Base-by-base conservation (phyloP, 2,329 filamentous ascomycete species). In the Zasmidium cellare region DNA sequence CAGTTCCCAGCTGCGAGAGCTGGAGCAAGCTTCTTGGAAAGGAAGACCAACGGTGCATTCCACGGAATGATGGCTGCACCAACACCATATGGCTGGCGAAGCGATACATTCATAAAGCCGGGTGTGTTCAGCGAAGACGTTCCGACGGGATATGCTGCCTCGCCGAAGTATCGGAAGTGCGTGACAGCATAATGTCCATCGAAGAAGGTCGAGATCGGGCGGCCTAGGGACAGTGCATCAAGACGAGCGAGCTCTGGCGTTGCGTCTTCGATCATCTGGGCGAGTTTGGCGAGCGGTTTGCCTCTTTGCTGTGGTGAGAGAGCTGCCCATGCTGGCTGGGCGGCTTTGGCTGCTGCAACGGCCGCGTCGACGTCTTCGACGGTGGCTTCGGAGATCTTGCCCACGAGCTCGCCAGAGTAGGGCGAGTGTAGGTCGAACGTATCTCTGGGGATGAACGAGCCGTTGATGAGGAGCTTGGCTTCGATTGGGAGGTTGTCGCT, bases 1-100 rank as follows among this genome's bases (percentile, higher is more conserved):
- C 77, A 78, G 67, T 85, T 85, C 0, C 84, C 84, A 0, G 82
- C 81, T 0, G 82, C 83, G n/a, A 87, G 72, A 0, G 84, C 84
- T 0, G 84, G 83, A 2, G 82, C 84, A 18, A 85, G 70, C 70
- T 87, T 87, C 69, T 71, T 69, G 0, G 70, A 35, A 9, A 61
- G 51, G 60, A 80, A 78, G 1, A 77, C 55, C 2, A 83, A 62
- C 0, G 82, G 77, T 0, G 75, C 76, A 60, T 85, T 85, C 82
- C 83, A 86, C 0, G 83, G 83, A 51, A 85, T 82, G 54, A 87
- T 86, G n/a, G 74, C 75, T 1, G 76, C 83, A 0, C 77, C 78
- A 1, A 84, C 80, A n/a, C 81, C 81, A 45, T 75, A 77, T 0
- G 81, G 82, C 67, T 84, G 57, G 24, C 57, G 25, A 9, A 57